phyloP scores from a whole-genome alignment of 306 rosid species.

The Nissolia schottii region DNA sequence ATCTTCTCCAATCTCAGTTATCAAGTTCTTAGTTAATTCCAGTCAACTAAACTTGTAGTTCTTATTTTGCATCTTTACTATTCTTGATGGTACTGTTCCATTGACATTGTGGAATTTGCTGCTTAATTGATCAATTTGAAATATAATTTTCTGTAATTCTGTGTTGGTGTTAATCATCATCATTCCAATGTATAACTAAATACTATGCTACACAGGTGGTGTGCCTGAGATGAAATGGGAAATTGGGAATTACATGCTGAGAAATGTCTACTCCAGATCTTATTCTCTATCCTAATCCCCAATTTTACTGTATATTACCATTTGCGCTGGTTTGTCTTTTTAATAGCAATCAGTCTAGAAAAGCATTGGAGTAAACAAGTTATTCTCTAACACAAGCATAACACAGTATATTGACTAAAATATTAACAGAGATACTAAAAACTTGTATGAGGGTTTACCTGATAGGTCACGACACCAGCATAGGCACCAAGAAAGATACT shows the following conservation, averaged over 20 bases:
- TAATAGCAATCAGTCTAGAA: neutral
- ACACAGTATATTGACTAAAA: neutral
- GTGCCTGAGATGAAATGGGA: neutral
- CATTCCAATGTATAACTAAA: neutral
- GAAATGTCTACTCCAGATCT: neutral
- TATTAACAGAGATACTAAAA: neutral
- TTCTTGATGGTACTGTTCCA: too few species aligned
- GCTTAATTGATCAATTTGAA: too few species aligned
- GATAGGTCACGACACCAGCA: constrained; percentile 76
- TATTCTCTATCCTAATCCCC: neutral
- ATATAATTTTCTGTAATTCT: too few species aligned
- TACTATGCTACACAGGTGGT: neutral
- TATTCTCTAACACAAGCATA: neutral
- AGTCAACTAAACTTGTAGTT: too few species aligned
- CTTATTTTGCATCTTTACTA: too few species aligned
- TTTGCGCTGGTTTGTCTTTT: neutral
- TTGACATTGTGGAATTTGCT: too few species aligned
- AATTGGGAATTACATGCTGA: neutral
- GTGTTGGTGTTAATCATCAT: too few species aligned
- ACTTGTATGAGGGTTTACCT: constrained; percentile 44
- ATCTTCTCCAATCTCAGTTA: too few species aligned
- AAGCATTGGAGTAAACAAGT: neutral
- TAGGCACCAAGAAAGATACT: constrained; percentile 73
- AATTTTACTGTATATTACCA: neutral
- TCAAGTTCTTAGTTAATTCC: too few species aligned